These are phyloP conservation scores for Funneliformis geosporum DNA, from an alignment of 192 early-diverging fungal genomes.

Conservation along the genomic window DNA sequence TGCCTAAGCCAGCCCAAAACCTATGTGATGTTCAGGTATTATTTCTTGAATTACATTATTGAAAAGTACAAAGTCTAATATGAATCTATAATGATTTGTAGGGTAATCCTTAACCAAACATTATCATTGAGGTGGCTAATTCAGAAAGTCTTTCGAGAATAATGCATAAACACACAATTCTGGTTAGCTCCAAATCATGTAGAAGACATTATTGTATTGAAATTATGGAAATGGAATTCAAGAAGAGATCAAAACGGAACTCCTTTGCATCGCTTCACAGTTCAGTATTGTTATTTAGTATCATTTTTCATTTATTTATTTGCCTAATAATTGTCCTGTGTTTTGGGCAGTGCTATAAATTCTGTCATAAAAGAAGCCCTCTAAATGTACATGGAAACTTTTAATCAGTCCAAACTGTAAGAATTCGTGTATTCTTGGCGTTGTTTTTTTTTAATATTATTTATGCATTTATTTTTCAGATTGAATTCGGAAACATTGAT, in stretches of 20 bases:
- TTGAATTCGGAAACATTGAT: constrained; percentile 16
- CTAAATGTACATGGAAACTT: too few relatives aligned
- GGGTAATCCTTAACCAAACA: too few relatives aligned
- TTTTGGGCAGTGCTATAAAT: background rate
- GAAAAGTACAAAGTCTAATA: too few relatives aligned
- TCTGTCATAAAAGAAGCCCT: background rate
- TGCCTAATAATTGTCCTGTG: too few relatives aligned
- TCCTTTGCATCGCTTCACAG: too few relatives aligned
- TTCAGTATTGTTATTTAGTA: background rate
- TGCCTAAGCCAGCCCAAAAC: background rate
- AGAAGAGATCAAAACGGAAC: background rate
- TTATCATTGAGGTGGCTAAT: too few relatives aligned
- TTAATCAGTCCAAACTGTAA: too few relatives aligned
- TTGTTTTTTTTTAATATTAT: background rate
- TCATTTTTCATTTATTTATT: background rate
- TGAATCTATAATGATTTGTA: too few relatives aligned
- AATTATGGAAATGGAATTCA: background rate
- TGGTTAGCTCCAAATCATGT: background rate
- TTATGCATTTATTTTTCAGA: background rate
- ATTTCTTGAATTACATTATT: too few relatives aligned
- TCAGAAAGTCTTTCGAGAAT: too few relatives aligned
- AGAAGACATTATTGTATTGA: too few relatives aligned
- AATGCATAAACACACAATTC: background rate
- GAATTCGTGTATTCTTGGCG: background rate
- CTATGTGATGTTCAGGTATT: too few relatives aligned